Conservation (phyloP, 2,329 filamentous ascomycete genomes). For the Coniochaeta pulveracea region DNA sequence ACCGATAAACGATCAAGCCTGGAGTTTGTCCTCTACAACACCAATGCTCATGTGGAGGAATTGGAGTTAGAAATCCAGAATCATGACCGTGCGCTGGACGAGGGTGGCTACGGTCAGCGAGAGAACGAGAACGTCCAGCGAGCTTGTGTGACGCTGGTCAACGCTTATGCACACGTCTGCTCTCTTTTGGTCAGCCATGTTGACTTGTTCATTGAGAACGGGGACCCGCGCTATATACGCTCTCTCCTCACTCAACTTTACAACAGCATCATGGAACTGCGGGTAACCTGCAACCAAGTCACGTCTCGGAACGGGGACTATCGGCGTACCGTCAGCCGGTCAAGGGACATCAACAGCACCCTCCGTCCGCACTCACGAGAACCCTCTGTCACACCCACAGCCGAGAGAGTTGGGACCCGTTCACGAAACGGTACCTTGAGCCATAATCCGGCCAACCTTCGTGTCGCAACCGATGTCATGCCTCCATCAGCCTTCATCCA, state of each 20-base stretch:
- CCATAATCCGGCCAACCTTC: slow-evolving; percentile 41
- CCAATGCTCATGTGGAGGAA: slow-evolving; percentile 54
- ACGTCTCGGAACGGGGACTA: slow-evolving; percentile 9
- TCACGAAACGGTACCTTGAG: slow-evolving; percentile 24
- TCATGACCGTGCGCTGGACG: slow-evolving; percentile 39
- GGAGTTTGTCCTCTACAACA: slow-evolving; percentile 58
- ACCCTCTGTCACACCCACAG: slow-evolving; percentile 39
- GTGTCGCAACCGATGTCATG: slow-evolving; percentile 44
- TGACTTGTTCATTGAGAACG: slow-evolving; percentile 52
- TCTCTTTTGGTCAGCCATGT: slow-evolving; percentile 49
- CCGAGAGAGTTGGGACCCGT: slow-evolving; percentile 30
- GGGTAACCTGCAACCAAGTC: slow-evolving; percentile 34
- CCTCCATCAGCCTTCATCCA: slow-evolving; percentile 33
- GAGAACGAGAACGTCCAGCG: slow-evolving; percentile 54
- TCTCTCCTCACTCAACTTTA: slow-evolving; percentile 52
- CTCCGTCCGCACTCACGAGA: slow-evolving; percentile 39
- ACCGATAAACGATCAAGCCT: slow-evolving; percentile 51
- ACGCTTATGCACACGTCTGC: slow-evolving; percentile 55
- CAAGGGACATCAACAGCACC: slow-evolving; percentile 28
- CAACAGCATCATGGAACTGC: slow-evolving; percentile 57
- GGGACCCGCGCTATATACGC: slow-evolving; percentile 55
- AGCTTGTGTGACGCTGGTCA: slow-evolving; percentile 51
- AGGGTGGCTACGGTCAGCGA: slow-evolving; percentile 33
- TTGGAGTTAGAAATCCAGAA: slow-evolving; percentile 54
- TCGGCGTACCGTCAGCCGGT: slow-evolving; percentile 13